These are phyloP conservation scores for Tetrapisispora pingtungensis DNA, from an alignment of 805 yeast genomes.

Conservation along the genomic window DNA sequence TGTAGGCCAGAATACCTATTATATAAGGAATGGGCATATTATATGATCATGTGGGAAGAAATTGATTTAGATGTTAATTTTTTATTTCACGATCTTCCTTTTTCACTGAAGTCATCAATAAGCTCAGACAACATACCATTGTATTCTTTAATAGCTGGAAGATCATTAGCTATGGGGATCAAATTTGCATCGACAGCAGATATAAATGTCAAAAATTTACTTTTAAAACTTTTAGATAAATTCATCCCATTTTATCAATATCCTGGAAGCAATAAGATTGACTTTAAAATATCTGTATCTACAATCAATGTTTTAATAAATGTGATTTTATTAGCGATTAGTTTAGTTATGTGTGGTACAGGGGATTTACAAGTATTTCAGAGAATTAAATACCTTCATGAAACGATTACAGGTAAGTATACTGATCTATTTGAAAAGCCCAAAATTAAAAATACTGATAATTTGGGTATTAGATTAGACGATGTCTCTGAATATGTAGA, in stretches of 20 bases:
- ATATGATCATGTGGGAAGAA: slow-evolving; percentile 62
- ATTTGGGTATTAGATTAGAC: neutral
- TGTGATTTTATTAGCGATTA: slow-evolving; percentile 49
- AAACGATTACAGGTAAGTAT: slow-evolving; percentile 34
- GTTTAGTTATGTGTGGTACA: slow-evolving; percentile 80
- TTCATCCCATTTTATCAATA: slow-evolving; percentile 25
- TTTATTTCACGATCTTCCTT: slow-evolving; percentile 14
- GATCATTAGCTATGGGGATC: slow-evolving; percentile 63
- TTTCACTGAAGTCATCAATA: slow-evolving; percentile 18
- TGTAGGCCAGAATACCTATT: slow-evolving; percentile 74
- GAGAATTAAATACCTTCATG: slow-evolving; percentile 61
- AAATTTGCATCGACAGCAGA: slow-evolving; percentile 65
- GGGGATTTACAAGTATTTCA: slow-evolving; percentile 77
- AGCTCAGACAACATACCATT: slow-evolving; percentile 55
- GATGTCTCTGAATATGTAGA: neutral
- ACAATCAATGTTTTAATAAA: slow-evolving; percentile 49
- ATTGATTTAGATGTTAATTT: slow-evolving; percentile 36
- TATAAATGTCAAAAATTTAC: slow-evolving; percentile 40
- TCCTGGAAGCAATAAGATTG: slow-evolving; percentile 40
- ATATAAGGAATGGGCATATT: slow-evolving; percentile 51
- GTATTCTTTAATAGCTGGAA: slow-evolving; percentile 63
- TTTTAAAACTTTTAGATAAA: slow-evolving; percentile 20
- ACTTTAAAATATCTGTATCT: slow-evolving; percentile 41
- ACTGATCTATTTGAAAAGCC: slow-evolving; percentile 17
- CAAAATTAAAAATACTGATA: neutral